These are phyloP conservation scores for Tylopilus intermedius DNA, from an alignment of 768 basidiomycete species.

Conservation along the genomic window DNA sequence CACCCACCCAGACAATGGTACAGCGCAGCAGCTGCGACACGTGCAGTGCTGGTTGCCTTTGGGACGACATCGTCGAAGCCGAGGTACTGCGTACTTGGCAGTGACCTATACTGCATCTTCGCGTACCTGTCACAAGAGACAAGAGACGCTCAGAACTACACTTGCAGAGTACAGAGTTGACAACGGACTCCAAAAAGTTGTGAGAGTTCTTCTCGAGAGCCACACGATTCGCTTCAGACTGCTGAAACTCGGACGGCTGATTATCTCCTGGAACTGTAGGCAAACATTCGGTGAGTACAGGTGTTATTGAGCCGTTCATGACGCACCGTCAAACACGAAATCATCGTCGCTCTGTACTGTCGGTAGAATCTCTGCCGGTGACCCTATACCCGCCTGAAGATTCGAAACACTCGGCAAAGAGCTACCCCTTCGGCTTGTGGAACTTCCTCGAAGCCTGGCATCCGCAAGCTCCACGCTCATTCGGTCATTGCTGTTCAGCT, in stretches of 20 bases:
- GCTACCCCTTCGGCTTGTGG: conserved; percentile 52
- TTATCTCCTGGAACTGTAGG: conserved; percentile 27
- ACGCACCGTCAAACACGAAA: conserved; percentile 62
- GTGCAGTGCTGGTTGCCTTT: conserved; percentile 58
- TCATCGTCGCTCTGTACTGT: conserved; percentile 51
- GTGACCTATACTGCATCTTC: conserved; percentile 66
- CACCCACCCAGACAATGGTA: conserved; percentile 78
- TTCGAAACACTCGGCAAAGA: conserved; percentile 50
- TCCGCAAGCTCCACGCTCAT: conserved; percentile 51
- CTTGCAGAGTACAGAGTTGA: background rate
- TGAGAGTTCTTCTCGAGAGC: conserved; percentile 71
- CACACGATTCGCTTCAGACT: conserved; percentile 49
- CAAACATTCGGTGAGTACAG: conserved; percentile 11
- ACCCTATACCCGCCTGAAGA: conserved; percentile 38
- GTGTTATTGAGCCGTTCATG: background rate
- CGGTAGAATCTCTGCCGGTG: conserved; percentile 42
- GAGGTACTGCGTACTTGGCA: conserved; percentile 46
- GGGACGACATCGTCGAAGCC: conserved; percentile 67
- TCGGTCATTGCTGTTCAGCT: conserved; percentile 37
- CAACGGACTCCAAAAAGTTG: conserved; percentile 72
- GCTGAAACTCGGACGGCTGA: conserved; percentile 42
- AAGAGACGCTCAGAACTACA: conserved; percentile 7
- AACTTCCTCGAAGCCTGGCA: conserved; percentile 49
- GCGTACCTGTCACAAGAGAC: conserved; percentile 49
- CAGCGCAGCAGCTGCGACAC: conserved; percentile 76